Evolutionary conservation across 139 green algal species (phyloP).

Genomic region (Mesostigma viride): DNA sequence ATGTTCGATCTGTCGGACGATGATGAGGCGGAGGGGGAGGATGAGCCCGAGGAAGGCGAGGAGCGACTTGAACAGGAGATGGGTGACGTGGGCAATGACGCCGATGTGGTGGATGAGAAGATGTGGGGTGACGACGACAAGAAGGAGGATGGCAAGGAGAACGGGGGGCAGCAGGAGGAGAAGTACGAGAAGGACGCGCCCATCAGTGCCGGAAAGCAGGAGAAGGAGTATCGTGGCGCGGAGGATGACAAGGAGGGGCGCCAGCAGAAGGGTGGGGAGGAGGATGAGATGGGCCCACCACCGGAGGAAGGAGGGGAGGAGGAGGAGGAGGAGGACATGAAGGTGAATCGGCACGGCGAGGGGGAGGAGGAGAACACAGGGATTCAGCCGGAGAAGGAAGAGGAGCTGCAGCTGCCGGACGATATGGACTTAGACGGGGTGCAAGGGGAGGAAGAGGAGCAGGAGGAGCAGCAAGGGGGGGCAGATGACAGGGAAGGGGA

Average conservation of each 20-base stretch:
- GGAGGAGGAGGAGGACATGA: constrained; percentile 12
- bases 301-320: constrained; percentile 16
- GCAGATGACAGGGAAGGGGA: constrained; percentile 1
- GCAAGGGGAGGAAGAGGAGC: constrained; percentile 27
- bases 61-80: constrained; percentile 53
- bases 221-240: constrained; percentile 20
- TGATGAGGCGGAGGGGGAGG: constrained; percentile 47
- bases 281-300: background rate
- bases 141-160: constrained; percentile 33
- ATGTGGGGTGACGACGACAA: constrained; percentile 60
- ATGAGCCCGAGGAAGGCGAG: constrained; percentile 50
- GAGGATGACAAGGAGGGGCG: constrained; percentile 21
- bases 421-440: constrained; percentile 46
- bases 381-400: constrained; percentile 23
- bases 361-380: constrained; percentile 33
- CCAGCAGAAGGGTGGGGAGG: constrained; percentile 35
- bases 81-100: constrained; percentile 42
- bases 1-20: constrained; percentile 57
- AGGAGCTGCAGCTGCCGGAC: constrained; percentile 41
- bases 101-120: constrained; percentile 80
- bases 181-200: constrained; percentile 51
- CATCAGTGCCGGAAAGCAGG: constrained; percentile 17
- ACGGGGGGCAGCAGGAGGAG: constrained; percentile 38
- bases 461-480: constrained; percentile 30
- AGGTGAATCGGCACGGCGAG: constrained; percentile 23